Conservation (phyloP, 768 basidiomycete genomes). For the Piloderma croceum region DNA sequence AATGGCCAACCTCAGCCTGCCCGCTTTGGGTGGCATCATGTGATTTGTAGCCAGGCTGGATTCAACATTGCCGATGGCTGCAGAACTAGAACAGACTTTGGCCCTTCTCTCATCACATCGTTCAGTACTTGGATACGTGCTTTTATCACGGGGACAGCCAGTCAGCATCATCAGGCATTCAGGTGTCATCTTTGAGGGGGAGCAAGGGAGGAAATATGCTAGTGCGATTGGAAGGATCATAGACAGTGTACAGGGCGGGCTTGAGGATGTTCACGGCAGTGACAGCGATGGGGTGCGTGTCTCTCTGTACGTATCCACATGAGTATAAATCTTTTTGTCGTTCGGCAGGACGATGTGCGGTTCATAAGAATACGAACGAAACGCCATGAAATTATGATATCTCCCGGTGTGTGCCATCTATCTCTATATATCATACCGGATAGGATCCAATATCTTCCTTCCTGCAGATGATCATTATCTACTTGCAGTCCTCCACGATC, state of each 20-base stretch:
- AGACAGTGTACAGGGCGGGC: constrained; percentile 66
- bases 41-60: too few species aligned
- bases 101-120: constrained; percentile 72
- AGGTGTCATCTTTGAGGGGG: constrained; percentile 82
- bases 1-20: too few species aligned
- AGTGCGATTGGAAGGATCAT: constrained; percentile 69
- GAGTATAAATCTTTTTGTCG: too few species aligned
- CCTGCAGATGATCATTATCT: constrained; percentile 68
- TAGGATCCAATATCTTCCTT: neutral
- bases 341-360: constrained; percentile 82
- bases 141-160: constrained; percentile 68
- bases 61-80: too few species aligned
- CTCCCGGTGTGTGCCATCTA: constrained; percentile 58
- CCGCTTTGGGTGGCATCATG: too few species aligned
- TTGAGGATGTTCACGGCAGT: constrained; percentile 69
- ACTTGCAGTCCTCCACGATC: constrained; percentile 80
- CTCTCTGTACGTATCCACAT: too few species aligned
- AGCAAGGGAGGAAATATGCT: constrained; percentile 74
- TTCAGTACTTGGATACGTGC: constrained; percentile 82
- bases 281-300: constrained; percentile 54
- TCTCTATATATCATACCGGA: neutral
- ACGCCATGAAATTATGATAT: constrained; percentile 90
- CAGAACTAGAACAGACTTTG: constrained; percentile 82
- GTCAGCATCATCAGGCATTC: constrained; percentile 79
- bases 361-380: constrained; percentile 90